Conservation (phyloP, 768 basidiomycete species). For the Podaxis mareebaensis region DNA sequence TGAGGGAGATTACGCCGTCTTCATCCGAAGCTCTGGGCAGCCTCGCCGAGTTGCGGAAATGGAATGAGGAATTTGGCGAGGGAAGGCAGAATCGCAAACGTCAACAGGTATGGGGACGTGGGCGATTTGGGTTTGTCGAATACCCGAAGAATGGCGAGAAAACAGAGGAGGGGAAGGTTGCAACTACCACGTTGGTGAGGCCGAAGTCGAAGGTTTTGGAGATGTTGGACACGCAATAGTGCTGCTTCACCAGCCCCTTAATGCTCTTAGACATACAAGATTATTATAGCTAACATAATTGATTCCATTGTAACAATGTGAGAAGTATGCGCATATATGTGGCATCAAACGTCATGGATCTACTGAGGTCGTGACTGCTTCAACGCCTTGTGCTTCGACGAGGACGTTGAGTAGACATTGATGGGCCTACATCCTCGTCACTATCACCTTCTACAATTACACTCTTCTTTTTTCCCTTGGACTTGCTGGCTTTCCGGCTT, state of each 20-base stretch:
- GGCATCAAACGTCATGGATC: background rate
- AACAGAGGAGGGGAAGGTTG: slow-evolving; percentile 48
- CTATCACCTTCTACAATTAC: slow-evolving; percentile 31
- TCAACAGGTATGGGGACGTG: slow-evolving; percentile 83
- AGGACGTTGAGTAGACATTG: slow-evolving; percentile 26
- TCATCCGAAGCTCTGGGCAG: slow-evolving; percentile 81
- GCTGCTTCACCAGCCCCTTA: background rate
- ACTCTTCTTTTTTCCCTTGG: slow-evolving; percentile 35
- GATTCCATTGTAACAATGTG: background rate
- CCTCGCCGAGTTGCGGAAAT: slow-evolving; percentile 74
- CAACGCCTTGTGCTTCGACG: slow-evolving; percentile 29
- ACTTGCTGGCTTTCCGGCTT: slow-evolving; percentile 9
- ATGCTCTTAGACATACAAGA: slow-evolving; percentile 1
- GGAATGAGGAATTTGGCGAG: slow-evolving; percentile 95
- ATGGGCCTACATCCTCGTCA: slow-evolving; percentile 32
- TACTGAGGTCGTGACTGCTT: background rate
- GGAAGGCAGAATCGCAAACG: slow-evolving; percentile 66
- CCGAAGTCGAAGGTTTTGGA: slow-evolving; percentile 9
- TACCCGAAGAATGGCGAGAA: slow-evolving; percentile 29
- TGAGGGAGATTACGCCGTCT: slow-evolving; percentile 89
- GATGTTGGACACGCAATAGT: slow-evolving; percentile 3
- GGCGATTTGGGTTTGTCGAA: slow-evolving; percentile 81
- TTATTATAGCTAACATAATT: slow-evolving; percentile 1
- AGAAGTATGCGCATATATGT: background rate
- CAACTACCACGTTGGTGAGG: slow-evolving; percentile 20